Conservation (phyloP, 1,139 yeast species). For the Diutina ranongensis region DNA sequence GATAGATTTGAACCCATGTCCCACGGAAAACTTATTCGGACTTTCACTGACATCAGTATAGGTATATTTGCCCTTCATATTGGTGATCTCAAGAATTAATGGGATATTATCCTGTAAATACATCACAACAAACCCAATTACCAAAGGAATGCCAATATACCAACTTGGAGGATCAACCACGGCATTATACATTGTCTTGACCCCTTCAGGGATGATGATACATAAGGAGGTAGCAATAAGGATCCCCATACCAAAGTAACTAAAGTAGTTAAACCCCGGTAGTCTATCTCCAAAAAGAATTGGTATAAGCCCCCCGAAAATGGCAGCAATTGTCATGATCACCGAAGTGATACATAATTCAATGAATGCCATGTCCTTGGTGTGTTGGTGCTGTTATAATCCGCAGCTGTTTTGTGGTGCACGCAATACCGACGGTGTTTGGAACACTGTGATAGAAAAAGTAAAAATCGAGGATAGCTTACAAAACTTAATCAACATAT, state of each 20-base stretch:
- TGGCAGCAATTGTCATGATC: conserved; percentile 4
- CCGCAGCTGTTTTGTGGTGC: no score
- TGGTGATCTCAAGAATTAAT: conserved; percentile 6
- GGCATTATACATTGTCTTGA: conserved; percentile 32
- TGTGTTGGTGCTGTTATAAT: no score
- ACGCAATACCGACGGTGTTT: no score
- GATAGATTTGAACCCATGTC: background rate
- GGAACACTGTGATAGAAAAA: no score
- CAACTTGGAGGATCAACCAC: conserved; percentile 8
- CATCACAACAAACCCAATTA: conserved; percentile 44
- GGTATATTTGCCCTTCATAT: background rate
- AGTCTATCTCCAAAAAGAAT: background rate
- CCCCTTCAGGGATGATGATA: conserved; percentile 65
- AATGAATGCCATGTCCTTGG: background rate
- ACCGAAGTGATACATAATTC: background rate
- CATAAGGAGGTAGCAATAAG: conserved; percentile 52
- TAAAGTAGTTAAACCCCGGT: conserved; percentile 2
- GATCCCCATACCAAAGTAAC: conserved; percentile 44
- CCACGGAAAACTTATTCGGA: background rate
- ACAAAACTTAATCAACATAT: no score
- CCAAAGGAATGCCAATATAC: conserved; percentile 21
- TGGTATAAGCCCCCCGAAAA: background rate
- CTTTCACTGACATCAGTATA: background rate
- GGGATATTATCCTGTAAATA: conserved; percentile 30
- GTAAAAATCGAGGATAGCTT: no score